Evolutionary conservation across 805 yeast genomes (phyloP), one percentile per base, ranked within the genome.

Genomic region (Barnettozyma pratensis): DNA sequence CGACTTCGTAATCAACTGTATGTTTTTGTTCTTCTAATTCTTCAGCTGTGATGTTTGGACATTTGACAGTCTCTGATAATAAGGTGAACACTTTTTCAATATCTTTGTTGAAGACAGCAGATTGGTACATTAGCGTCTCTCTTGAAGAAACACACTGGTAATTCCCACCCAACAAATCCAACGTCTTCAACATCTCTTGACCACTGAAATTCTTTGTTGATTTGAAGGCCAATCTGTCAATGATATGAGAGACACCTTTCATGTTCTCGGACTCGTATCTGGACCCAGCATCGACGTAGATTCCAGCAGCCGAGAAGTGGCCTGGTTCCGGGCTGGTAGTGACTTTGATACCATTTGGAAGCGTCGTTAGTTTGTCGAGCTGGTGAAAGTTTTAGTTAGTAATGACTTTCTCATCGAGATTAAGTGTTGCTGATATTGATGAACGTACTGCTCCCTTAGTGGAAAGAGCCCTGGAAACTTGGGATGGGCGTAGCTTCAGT

Each of bases 61-160:
- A 72, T 10, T 84, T 70, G 4, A 92, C 84, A 0, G 97, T 88
- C 55, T 90, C 91, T 28, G 87, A 70, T 57, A 94, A 71, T 41
- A 88, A 72, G 41, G 77, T 76, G 54, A 87, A 79, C 96, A 94
- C 89, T 54, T 74, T 72, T 37, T 80, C 92, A 8, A 85, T 82
- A 61, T 91, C 97, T 41, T 76, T 74, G 63, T 91, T 91, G 75
- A 94, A 92, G 1, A 90, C 96, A 3, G 96, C 84, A 1, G 97
- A 95, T 67, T 94, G 98, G 66, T 94, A 94, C 70, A 92, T 80
- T 72, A 92, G 76, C 4, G 95, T 79, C 66, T 94, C 99, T 61
- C 99, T 76, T 7, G 95, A 87, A 0, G 96, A 85, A 1, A 96
- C 85, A 61, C 96, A 87, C 81, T 88, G 91, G 67, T 86, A 90